A percentile compares a stretch with the other conserved stretches of the same genome.
Evolutionary conservation across 208 protist species (phyloP).

Genomic region (Phytomonas sp.): DNA sequence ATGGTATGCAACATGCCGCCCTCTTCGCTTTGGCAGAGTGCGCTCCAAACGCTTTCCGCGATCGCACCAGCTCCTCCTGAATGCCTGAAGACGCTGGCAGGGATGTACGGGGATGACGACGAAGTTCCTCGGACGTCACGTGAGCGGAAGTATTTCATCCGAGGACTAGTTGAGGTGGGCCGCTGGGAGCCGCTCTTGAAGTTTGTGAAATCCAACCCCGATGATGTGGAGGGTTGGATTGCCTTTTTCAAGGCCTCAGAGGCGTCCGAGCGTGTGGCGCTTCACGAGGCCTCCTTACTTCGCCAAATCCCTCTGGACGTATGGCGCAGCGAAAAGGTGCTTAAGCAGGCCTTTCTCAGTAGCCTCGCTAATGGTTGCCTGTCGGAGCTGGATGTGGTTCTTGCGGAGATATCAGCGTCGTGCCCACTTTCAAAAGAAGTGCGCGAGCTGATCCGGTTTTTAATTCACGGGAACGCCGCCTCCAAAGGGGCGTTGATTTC

Average conservation of each 20-base stretch:
- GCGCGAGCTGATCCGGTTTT: neutral
- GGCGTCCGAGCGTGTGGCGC: neutral
- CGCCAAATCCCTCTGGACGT: neutral
- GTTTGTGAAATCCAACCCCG: neutral
- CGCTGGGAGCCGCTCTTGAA: neutral
- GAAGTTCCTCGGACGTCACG: neutral
- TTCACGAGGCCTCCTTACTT: neutral
- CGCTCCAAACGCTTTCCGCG: slow-evolving; percentile 12
- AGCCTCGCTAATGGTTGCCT: slow-evolving; percentile 7
- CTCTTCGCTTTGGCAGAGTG: slow-evolving; percentile 33
- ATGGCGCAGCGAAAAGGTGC: neutral
- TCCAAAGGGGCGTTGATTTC: neutral
- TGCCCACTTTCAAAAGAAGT: neutral
- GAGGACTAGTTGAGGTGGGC: neutral
- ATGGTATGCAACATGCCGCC: slow-evolving; percentile 32
- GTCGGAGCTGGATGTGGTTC: neutral
- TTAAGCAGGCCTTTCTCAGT: slow-evolving; percentile 4
- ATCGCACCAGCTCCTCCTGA: neutral
- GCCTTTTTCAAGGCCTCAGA: slow-evolving; percentile 4
- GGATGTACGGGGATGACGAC: neutral
- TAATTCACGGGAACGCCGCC: neutral
- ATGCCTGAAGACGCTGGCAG: neutral
- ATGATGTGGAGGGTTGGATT: neutral
- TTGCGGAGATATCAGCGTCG: neutral
- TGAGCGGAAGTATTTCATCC: neutral